Conservation (phyloP, 2,329 filamentous ascomycete species). For the Trichothecium sympodiale region DNA sequence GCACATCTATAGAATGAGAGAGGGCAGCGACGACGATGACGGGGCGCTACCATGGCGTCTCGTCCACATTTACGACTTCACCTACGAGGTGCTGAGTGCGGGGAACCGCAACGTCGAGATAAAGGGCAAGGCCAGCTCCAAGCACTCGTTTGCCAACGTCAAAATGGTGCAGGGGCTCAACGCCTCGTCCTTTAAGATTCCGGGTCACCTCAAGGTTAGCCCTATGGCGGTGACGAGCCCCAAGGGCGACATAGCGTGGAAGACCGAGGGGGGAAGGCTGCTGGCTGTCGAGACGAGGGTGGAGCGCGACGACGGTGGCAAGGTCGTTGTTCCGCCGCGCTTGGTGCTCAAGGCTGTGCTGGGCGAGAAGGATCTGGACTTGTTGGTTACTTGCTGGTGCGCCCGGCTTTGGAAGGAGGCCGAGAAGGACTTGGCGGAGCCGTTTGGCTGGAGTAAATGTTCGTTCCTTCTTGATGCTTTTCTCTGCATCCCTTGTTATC, state of each 20-base stretch:
- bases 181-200: neutral
- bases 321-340: conserved; percentile 1
- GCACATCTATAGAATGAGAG: no score
- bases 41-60: no score
- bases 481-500: no score
- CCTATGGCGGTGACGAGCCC: neutral
- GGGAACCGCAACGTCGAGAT: neutral
- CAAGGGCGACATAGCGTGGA: neutral
- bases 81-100: no score
- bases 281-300: conserved; percentile 3
- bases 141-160: neutral
- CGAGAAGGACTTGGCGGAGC: conserved; percentile 3
- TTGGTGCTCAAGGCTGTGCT: conserved; percentile 1
- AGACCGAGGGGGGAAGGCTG: neutral
- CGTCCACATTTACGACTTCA: no score
- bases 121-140: neutral
- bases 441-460: conserved; percentile 5
- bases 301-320: neutral
- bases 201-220: conserved; percentile 1
- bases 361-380: conserved; percentile 3
- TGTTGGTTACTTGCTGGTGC: conserved; percentile 3
- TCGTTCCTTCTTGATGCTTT: conserved; percentile 1
- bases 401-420: conserved; percentile 4
- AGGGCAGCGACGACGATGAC: no score
- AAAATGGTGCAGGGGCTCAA: neutral